These are phyloP conservation scores for Ensete glaucum DNA, from an alignment of 176 grass and related monocot genomes.

Conservation along the genomic window DNA sequence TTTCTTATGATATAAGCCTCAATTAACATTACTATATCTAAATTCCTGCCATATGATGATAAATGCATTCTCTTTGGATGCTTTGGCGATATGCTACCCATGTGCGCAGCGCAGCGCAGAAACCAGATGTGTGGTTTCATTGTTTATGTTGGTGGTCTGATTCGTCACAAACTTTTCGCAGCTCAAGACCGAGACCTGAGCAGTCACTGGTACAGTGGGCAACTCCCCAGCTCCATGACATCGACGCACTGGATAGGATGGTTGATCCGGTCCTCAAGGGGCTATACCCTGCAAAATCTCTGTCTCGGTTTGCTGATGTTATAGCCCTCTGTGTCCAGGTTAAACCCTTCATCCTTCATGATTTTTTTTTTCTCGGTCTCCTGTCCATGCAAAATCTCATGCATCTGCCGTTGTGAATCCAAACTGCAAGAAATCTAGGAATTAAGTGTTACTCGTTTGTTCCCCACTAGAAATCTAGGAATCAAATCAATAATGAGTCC, in stretches of 20 bases:
- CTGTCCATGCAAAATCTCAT: background rate
- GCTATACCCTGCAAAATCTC: conserved; percentile 63
- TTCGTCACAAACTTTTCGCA: conserved; percentile 17
- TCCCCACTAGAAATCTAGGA: background rate
- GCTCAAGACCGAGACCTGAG: conserved; percentile 43
- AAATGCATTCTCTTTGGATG: too few relatives aligned
- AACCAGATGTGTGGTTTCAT: too few relatives aligned
- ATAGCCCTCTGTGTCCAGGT: conserved; percentile 72
- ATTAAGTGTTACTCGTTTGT: background rate
- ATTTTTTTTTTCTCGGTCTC: background rate
- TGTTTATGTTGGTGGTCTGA: background rate
- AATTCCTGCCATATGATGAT: too few relatives aligned
- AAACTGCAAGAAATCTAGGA: background rate
- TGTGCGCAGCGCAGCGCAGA: too few relatives aligned
- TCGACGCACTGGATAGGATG: conserved; percentile 69
- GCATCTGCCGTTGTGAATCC: background rate
- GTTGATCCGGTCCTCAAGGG: conserved; percentile 69
- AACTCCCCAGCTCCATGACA: conserved; percentile 66
- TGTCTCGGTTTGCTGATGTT: conserved; percentile 64
- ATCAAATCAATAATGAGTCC: too few relatives aligned
- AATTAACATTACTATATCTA: too few relatives aligned
- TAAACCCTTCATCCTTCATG: background rate
- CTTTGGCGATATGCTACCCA: too few relatives aligned
- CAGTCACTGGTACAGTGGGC: conserved; percentile 62
- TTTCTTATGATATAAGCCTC: background rate